Base-by-base conservation (phyloP, 768 basidiomycete genomes). In the Psilocybe azurescens region DNA sequence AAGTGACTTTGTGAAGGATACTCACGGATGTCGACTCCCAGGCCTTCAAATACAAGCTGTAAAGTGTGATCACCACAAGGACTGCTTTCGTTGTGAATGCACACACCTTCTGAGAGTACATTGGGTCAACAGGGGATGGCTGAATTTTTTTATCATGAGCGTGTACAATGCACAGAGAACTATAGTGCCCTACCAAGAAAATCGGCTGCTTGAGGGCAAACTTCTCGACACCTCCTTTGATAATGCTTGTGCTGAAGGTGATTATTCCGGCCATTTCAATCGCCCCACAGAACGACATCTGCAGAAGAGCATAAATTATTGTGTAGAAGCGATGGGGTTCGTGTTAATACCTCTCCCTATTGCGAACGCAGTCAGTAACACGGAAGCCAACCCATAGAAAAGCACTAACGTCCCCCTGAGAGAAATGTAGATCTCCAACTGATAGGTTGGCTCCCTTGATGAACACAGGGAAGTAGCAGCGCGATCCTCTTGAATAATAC, bases 211-310 rank as follows among this genome's bases (percentile, higher is more conserved):
- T 89, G 66, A 92, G 69, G 0, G 85, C 87, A 63, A 91, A 89
- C 69, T 90, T 90, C 72, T 89, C 86, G 1, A 92, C 74, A 3
- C 90, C 90, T 9, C 83, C 86, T 67, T 89, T 91, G 77, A 92
- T 88, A 64, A 93, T 82, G 71, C 86, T 88, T 11, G 85, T 86
- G 59, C 78, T 87, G 70, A 93, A 84, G 5, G 89, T 91, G 65
- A 91, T 83, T 58, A 89, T 83, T 10, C 90, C 91, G 9, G 89
- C 87, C 89, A 91, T 91, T 70, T 91, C 89, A 58, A 91, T 91
- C 3, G 90, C 90, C 30, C 89, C 90, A 47, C 89, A 91, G 77
- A 91, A 91, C 0, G 88, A 84, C 63, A 90, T 79, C 85, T 89
- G 53, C 24, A 24, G 24, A 24, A 24, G 24, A 24, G 24, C 24